Evolutionary conservation across 2,329 filamentous ascomycete genomes (phyloP), one percentile per base, ranked within the genome.

Genomic region (Trichoderma guizhouense): DNA sequence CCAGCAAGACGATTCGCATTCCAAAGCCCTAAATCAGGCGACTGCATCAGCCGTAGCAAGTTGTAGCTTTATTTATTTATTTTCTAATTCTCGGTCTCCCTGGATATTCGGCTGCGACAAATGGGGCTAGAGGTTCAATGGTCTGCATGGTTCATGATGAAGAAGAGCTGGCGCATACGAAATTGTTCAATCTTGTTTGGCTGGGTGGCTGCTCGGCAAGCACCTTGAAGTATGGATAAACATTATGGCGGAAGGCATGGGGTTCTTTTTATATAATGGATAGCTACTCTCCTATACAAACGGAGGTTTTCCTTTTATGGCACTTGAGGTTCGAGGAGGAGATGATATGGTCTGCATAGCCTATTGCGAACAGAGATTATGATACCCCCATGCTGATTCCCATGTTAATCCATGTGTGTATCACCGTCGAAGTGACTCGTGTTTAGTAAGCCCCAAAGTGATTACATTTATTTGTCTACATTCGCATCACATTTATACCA

Each of bases 1-100:
- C 95, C 74, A 97, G 94, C 85, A 97, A 95, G 87, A 95, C 91
- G 36, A 90, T 99, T 78, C 93, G 96, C 80, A 94, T 99, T 76
- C 96, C 96, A 18, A 99, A 99, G 89, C 94, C 89, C 72, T 91
- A 82, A 81, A 26, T 51, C 24, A 53, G 47, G 43, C 24, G 26
- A 26, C 69, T 12, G 34, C 5, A 32, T 24, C 30, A 32, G 24
- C 62, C 18, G 34, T 66, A 21, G 30, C 36, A 60, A 53, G 47
- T 58, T 15, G 47, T 60, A 21, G 34, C 47, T 64, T 43, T 36
- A 36, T 32, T 30, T 28, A 57, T 30, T 60, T 32, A 34, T 32
- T 68, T 51, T 53, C 32, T 64, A 26, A 61, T 53, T 53, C 55
- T 62, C n/a, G 11, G 57, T 69, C 57, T 69, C 21, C 24, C 66